phyloP scores from a whole-genome alignment of 1,139 yeast genomes.

The Blastobotrys ciferrii region DNA sequence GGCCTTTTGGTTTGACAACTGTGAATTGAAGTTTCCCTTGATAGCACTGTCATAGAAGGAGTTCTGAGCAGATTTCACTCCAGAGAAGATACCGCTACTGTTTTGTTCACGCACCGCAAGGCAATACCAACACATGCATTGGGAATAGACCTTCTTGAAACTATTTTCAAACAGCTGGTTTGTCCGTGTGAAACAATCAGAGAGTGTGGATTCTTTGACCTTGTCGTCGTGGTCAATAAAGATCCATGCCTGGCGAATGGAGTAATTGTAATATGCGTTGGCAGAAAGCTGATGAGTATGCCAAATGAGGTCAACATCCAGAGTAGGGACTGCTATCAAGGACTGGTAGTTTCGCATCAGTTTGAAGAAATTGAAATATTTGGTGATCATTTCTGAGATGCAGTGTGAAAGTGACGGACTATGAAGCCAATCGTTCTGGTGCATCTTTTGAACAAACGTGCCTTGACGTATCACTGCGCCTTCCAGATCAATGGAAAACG shows the following conservation, averaged over 20 bases:
- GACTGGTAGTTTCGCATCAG: conserved; percentile 25
- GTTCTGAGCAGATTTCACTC: neutral
- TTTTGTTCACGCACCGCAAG: conserved; percentile 23
- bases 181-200: conserved; percentile 31
- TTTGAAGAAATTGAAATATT: conserved; percentile 36
- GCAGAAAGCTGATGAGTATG: conserved; percentile 42
- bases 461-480: conserved; percentile 40
- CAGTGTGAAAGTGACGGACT: conserved; percentile 31
- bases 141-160: conserved; percentile 32
- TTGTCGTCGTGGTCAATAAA: conserved; percentile 39
- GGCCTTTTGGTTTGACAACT: too few relatives aligned
- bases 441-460: conserved; percentile 38
- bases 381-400: conserved; percentile 28
- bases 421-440: conserved; percentile 36
- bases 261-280: conserved; percentile 32
- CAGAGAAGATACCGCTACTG: neutral
- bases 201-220: conserved; percentile 31
- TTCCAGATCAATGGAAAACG: conserved; percentile 33
- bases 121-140: conserved; percentile 38
- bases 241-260: conserved; percentile 22
- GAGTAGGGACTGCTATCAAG: conserved; percentile 38
- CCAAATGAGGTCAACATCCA: conserved; percentile 45
- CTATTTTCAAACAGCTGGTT: conserved; percentile 26
- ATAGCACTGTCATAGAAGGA: neutral
- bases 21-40: neutral